Base-by-base conservation (phyloP, 1,284 basidiomycete genomes). In the Sanghuangporus baumii region DNA sequence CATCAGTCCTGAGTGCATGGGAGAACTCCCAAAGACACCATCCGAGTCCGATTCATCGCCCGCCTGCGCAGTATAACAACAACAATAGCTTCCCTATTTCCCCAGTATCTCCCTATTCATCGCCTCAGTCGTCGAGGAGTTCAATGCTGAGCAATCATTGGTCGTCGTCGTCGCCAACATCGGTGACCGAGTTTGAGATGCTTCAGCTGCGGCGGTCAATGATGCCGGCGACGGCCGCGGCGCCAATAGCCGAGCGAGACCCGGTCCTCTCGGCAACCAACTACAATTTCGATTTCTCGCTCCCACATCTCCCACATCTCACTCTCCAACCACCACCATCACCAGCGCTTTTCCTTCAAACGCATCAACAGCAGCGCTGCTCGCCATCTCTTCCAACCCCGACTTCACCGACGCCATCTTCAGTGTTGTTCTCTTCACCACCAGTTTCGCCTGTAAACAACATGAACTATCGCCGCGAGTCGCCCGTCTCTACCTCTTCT, bases 231-330 rank as follows among this genome's bases (percentile, higher is more conserved):
- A n/a, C 57, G 41, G 47, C n/a, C 47, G 40, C n/a, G 52, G 18
- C 8, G 23, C 36, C 34, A 23, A 37, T 41, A 20, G 40, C 60
- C 54, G 60, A 12, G 40, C 55, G 31, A 9, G 55, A 54, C 26
- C 52, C 52, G 23, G 16, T 20, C 14, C 16, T 56, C 31, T 34
- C 60, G 46, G 31, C 54, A 31, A 40, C 47, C 60, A 41, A 55
- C 34, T 64, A 58, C 20, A 58, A 56, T 58, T 64, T 64, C 48
- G 52, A 57, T 47, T 57, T 62, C 18, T 52, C 61, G 14, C 55
- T 62, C 43, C 61, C 56, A 26, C 36, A 48, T 43, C 55, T 34
- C 34, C 14, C 43, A 46, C 47, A 47, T 6, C 43, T 43, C 36
- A 20, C 41, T 26, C 46, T 51, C 9, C 38, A 34, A 31, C 52